Evolutionary conservation across 2,329 filamentous ascomycete genomes (phyloP).

Genomic region (Ascochyta pisi): DNA sequence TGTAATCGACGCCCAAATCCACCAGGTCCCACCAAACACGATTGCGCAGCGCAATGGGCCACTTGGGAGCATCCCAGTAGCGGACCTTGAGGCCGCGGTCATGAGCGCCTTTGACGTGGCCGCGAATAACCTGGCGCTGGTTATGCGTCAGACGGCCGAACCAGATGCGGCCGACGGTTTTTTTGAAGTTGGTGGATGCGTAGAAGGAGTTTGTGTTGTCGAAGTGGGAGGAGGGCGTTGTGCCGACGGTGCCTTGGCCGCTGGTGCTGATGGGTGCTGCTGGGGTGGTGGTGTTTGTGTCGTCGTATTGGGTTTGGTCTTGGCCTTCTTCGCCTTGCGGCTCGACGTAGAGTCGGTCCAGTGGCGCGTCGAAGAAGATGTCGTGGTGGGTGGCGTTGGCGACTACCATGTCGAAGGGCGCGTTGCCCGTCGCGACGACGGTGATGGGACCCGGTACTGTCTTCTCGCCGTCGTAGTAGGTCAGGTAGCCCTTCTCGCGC

Average conservation of each 20-base stretch:
- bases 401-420: constrained; percentile 57
- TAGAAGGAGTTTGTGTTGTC: constrained; percentile 68
- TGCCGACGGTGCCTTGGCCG: constrained; percentile 57
- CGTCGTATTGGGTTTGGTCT: constrained; percentile 14
- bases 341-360: constrained; percentile 46
- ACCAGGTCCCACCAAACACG: constrained; percentile 62
- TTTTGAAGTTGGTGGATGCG: constrained; percentile 65
- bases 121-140: constrained; percentile 57
- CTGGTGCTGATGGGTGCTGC: neutral
- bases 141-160: constrained; percentile 55
- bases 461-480: constrained; percentile 57
- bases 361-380: constrained; percentile 64
- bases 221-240: constrained; percentile 45
- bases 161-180: constrained; percentile 60
- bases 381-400: constrained; percentile 59
- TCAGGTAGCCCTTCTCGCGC: constrained; percentile 58
- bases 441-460: constrained; percentile 56
- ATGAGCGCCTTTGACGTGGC: constrained; percentile 61
- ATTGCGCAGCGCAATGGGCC: constrained; percentile 62
- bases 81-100: constrained; percentile 60
- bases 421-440: constrained; percentile 61
- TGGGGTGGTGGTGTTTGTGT: neutral
- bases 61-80: constrained; percentile 64
- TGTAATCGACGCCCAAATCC: constrained; percentile 61
- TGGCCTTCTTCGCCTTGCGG: constrained; percentile 7